phyloP scores from a whole-genome alignment of 495 filamentous ascomycete species.

The Trichoderma reesei region DNA sequence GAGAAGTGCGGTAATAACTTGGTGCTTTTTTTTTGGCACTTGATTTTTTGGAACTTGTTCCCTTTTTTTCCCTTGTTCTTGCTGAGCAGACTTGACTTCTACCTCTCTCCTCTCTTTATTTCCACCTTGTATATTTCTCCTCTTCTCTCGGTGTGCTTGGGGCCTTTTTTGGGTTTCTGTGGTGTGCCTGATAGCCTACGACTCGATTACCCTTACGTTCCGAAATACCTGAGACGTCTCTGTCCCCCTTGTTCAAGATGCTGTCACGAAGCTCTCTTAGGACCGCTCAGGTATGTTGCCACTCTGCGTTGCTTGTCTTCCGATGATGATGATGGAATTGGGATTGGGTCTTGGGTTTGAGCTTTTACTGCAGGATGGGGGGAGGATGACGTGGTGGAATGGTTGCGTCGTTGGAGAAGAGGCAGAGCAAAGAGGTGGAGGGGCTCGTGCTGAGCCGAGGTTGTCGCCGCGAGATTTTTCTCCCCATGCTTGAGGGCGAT shows the following conservation, averaged over 20 bases:
- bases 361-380: background rate
- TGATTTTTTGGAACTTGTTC: background rate
- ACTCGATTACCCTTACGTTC: background rate
- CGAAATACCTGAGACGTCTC: background rate
- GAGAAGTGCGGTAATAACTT: background rate
- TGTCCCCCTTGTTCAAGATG: slow-evolving; percentile 35
- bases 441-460: background rate
- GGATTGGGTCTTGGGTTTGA: background rate
- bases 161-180: background rate
- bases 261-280: slow-evolving; percentile 49
- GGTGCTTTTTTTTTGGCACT: too few species aligned
- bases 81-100: background rate
- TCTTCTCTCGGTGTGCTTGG: slow-evolving; percentile 10
- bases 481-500: background rate
- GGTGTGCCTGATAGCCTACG: too few species aligned
- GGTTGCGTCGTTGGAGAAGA: background rate
- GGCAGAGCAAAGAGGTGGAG: background rate
- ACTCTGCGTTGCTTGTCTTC: slow-evolving; percentile 7
- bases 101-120: background rate
- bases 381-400: slow-evolving; percentile 12
- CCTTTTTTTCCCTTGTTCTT: background rate
- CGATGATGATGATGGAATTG: slow-evolving; percentile 6
- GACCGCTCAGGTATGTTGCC: slow-evolving; percentile 33
- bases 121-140: background rate
- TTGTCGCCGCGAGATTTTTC: background rate